phyloP scores from a whole-genome alignment of 768 basidiomycete genomes.

The Cyclocybe cylindracea region DNA sequence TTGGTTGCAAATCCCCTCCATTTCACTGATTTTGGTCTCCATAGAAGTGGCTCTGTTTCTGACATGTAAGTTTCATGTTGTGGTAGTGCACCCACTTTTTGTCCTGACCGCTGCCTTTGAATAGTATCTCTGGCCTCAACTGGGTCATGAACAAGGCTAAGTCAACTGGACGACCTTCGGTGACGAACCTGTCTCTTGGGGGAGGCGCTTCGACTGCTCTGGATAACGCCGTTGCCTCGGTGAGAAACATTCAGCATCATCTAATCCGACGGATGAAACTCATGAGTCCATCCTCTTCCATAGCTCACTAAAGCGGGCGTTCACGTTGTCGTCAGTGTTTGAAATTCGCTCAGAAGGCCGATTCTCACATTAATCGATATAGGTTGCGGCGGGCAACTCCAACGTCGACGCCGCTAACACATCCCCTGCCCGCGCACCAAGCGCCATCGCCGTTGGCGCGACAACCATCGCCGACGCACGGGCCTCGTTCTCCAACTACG shows the following conservation, averaged over 20 bases:
- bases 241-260: constrained; percentile 3
- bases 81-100: neutral
- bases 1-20: neutral
- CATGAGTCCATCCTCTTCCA: neutral
- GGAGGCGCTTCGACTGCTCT: constrained; percentile 26
- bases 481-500: constrained; percentile 36
- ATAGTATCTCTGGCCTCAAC: constrained; percentile 32
- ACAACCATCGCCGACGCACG: constrained; percentile 26
- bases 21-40: neutral
- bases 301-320: constrained; percentile 30
- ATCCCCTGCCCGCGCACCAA: constrained; percentile 26
- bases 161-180: constrained; percentile 26
- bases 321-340: constrained; percentile 22
- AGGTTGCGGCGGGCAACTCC: constrained; percentile 27
- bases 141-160: constrained; percentile 25
- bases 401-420: constrained; percentile 21
- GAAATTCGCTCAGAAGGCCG: neutral
- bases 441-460: constrained; percentile 29
- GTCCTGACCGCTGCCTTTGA: neutral
- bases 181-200: constrained; percentile 39
- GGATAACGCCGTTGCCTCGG: constrained; percentile 31
- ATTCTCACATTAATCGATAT: too few species aligned
- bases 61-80: constrained; percentile 21
- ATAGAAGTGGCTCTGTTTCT: constrained; percentile 16
- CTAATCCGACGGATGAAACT: neutral